Percentiles rank a stretch among this genome's conserved stretches.
Conservation (phyloP, 306 rosid genomes). For the Luffa aegyptiaca region DNA sequence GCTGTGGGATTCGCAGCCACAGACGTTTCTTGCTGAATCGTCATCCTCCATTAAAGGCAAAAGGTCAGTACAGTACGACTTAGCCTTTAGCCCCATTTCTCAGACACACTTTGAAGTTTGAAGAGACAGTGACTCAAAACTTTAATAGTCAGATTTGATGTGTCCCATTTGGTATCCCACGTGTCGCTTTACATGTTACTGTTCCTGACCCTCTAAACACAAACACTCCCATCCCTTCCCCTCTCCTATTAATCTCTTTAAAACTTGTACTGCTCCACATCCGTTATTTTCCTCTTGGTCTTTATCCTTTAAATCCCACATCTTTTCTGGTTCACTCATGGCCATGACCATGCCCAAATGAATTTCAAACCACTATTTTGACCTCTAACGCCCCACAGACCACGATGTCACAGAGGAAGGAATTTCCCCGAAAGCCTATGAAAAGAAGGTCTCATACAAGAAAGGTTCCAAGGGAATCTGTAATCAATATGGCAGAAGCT, state of each 20-base stretch:
- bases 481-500: conserved; percentile 18
- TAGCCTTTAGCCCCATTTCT: neutral
- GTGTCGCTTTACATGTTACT: conserved; percentile 30
- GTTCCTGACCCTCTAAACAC: conserved; percentile 5
- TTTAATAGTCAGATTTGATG: conserved; percentile 25
- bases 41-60: conserved; percentile 1
- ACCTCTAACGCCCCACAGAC: neutral
- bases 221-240: neutral
- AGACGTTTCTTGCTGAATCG: neutral
- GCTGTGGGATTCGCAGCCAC: neutral
- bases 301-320: neutral
- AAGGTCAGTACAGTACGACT: neutral
- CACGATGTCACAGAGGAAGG: neutral
- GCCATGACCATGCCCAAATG: neutral
- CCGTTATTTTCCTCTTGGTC: neutral
- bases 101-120: conserved; percentile 3
- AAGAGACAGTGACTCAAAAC: conserved; percentile 10
- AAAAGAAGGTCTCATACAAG: conserved; percentile 16
- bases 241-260: neutral
- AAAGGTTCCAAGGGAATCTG: conserved; percentile 5
- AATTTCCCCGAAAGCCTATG: conserved; percentile 5
- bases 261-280: neutral
- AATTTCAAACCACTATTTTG: neutral
- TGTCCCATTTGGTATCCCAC: conserved; percentile 34
- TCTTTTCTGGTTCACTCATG: neutral